Evolutionary conservation across 805 yeast genomes (phyloP).

Genomic region (Suhomyces tanzawaensis): DNA sequence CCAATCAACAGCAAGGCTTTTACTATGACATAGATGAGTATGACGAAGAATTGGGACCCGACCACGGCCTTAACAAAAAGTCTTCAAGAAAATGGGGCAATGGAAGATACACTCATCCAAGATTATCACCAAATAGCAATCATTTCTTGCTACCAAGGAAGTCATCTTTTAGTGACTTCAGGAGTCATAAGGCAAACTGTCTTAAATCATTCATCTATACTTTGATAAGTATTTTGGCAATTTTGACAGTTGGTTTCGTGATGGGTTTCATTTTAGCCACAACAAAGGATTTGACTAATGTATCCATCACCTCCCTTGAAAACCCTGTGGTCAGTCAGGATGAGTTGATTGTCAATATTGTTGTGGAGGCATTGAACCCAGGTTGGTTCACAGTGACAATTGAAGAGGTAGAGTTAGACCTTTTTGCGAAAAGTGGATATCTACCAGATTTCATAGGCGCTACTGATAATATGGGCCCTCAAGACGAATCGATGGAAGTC

Average conservation of each 20-base stretch:
- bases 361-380: conserved; percentile 80
- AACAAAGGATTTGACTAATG: conserved; percentile 73
- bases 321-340: conserved; percentile 79
- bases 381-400: conserved; percentile 72
- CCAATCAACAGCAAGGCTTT: conserved; percentile 23
- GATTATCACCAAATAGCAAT: conserved; percentile 20
- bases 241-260: conserved; percentile 72
- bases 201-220: conserved; percentile 42
- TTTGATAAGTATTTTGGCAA: conserved; percentile 41
- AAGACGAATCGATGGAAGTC: not conserved
- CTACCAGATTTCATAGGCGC: conserved; percentile 17
- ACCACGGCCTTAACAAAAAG: conserved; percentile 7
- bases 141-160: conserved; percentile 32
- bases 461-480: conserved; percentile 5
- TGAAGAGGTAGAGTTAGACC: conserved; percentile 68
- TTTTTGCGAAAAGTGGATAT: conserved; percentile 74
- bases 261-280: conserved; percentile 85
- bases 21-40: conserved; percentile 43
- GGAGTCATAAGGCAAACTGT: conserved; percentile 16
- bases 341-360: conserved; percentile 77
- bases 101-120: conserved; percentile 16
- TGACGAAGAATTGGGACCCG: conserved; percentile 26
- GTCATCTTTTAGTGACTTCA: conserved; percentile 15
- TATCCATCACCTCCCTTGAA: conserved; percentile 57
- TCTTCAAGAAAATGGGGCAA: conserved; percentile 7